Evolutionary conservation across 1,284 basidiomycete genomes (phyloP).

Genomic region (Ustilago esculenta): DNA sequence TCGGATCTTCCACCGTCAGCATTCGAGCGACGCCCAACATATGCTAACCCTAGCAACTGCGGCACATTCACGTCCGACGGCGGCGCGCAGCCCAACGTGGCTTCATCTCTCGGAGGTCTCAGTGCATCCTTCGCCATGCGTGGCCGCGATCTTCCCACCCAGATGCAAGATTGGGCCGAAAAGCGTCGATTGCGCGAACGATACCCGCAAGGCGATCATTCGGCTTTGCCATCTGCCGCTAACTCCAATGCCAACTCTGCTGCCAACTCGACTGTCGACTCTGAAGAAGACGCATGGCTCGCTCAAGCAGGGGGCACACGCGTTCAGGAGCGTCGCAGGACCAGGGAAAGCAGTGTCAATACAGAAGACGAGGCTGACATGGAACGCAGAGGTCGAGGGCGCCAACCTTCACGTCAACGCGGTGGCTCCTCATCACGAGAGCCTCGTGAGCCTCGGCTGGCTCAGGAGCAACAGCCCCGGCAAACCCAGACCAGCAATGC

Average conservation of each 20-base stretch:
- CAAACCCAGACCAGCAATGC: neutral
- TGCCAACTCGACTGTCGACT: conserved; percentile 40
- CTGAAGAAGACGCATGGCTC: conserved; percentile 29
- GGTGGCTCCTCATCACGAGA: conserved; percentile 25
- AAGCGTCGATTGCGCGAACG: conserved; percentile 56
- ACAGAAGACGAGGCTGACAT: conserved; percentile 38
- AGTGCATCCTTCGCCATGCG: conserved; percentile 61
- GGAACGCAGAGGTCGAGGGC: conserved; percentile 34
- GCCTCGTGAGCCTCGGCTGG: conserved; percentile 17
- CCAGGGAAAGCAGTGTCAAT: conserved; percentile 26
- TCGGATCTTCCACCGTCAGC: conserved; percentile 47
- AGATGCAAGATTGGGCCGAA: conserved; percentile 60
- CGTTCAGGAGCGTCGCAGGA: conserved; percentile 2
- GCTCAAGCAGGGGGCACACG: conserved; percentile 4
- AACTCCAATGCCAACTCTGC: conserved; percentile 46
- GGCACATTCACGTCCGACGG: conserved; percentile 9
- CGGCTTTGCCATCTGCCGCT: conserved; percentile 52
- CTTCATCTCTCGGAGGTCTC: conserved; percentile 46
- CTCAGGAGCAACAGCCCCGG: conserved; percentile 10
- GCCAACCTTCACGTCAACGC: conserved; percentile 28
- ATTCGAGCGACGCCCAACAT: conserved; percentile 43
- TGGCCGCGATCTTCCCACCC: conserved; percentile 49
- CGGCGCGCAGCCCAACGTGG: conserved; percentile 9
- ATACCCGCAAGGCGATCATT: conserved; percentile 59
- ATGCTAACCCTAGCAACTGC: conserved; percentile 8